Evolutionary conservation across 495 filamentous ascomycete species (phyloP).

Genomic region (Lasiosphaeris hirsuta): DNA sequence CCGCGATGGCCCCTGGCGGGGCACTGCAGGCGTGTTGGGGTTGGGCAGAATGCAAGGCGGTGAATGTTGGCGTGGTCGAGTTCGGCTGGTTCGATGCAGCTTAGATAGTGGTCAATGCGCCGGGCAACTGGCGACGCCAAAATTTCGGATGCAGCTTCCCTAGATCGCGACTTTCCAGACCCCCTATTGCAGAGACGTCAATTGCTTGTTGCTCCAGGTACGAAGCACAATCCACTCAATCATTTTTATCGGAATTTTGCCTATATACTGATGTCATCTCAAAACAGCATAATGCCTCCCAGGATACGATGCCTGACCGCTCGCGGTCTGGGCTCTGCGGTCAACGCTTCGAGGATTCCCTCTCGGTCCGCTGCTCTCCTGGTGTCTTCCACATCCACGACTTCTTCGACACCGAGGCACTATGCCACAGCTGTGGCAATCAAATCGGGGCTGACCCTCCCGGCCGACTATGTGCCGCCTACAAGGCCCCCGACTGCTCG

Average conservation of each 20-base stretch:
- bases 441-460: slow-evolving; percentile 48
- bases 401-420: slow-evolving; percentile 23
- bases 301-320: slow-evolving; percentile 31
- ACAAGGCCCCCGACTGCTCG: slow-evolving; percentile 87
- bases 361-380: slow-evolving; percentile 18
- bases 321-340: slow-evolving; percentile 24
- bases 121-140: slow-evolving; percentile 26
- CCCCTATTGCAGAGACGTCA: too few species aligned
- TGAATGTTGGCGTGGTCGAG: slow-evolving; percentile 9
- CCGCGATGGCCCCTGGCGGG: slow-evolving; percentile 23
- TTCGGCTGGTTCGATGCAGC: background rate
- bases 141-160: too few species aligned
- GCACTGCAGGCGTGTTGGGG: slow-evolving; percentile 20
- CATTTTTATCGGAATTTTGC: too few species aligned
- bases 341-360: slow-evolving; percentile 21
- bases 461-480: slow-evolving; percentile 55
- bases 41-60: slow-evolving; percentile 29
- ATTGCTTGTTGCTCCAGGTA: too few species aligned
- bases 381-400: slow-evolving; percentile 15
- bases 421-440: slow-evolving; percentile 40
- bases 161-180: too few species aligned
- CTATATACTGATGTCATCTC: background rate
- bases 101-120: background rate
- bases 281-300: slow-evolving; percentile 24
- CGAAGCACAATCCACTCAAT: too few species aligned